Conservation (phyloP, 371 early-diverging fungal genomes). For the Mortierella sp. region DNA sequence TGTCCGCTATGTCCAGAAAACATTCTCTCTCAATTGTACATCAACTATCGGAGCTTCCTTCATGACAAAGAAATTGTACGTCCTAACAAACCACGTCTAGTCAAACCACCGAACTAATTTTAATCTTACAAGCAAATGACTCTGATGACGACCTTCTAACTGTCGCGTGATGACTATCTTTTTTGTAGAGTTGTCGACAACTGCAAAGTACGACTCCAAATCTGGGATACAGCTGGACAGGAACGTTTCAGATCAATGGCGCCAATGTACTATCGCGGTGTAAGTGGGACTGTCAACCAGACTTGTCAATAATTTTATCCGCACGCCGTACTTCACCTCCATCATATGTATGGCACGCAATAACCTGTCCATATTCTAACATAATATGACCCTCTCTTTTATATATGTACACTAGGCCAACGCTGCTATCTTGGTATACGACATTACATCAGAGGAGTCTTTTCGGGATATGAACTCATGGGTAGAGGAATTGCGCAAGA, state of each 20-base stretch:
- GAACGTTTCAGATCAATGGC: slow-evolving; percentile 80
- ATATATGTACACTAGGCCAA: slow-evolving; percentile 60
- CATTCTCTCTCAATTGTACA: slow-evolving; percentile 83
- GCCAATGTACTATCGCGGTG: slow-evolving; percentile 86
- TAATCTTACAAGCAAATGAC: not conserved
- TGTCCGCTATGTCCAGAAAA: slow-evolving; percentile 83
- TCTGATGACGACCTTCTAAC: not conserved
- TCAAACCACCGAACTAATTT: not conserved
- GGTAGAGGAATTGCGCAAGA: slow-evolving; percentile 79
- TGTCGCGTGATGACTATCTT: not conserved
- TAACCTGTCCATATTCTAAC: not conserved
- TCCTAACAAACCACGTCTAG: not conserved
- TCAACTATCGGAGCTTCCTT: slow-evolving; percentile 89
- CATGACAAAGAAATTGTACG: slow-evolving; percentile 81
- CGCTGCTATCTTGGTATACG: slow-evolving; percentile 77
- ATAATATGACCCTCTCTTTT: not conserved
- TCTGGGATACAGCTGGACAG: slow-evolving; percentile 83
- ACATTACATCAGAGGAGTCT: slow-evolving; percentile 70
- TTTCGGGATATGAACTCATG: slow-evolving; percentile 75
- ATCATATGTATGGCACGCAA: not conserved
- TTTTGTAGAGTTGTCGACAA: slow-evolving; percentile 69
- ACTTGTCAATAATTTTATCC: slow-evolving; percentile 7
- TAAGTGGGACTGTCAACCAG: slow-evolving; percentile 32
- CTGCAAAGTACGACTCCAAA: slow-evolving; percentile 76
- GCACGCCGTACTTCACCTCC: not conserved